Evolutionary conservation across 23 red algal genomes (phyloP).

Genomic region (Gracilaria domingensis): DNA sequence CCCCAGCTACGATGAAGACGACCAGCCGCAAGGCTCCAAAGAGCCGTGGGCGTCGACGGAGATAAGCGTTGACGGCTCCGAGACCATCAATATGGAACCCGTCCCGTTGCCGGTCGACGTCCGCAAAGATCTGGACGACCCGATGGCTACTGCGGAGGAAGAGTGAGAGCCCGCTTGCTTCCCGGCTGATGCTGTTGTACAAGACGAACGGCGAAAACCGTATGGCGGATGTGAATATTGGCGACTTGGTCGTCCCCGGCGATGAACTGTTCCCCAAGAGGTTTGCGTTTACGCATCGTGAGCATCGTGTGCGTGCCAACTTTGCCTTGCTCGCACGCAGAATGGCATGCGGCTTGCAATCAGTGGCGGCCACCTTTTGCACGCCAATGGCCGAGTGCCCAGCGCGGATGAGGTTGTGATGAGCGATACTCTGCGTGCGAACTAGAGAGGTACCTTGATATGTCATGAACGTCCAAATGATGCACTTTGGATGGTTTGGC

Average conservation of each 20-base stretch:
- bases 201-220: background rate
- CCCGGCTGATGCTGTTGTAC: constrained; percentile 8
- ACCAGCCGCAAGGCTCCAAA: background rate
- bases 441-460: no score
- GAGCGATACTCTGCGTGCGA: background rate
- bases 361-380: constrained; percentile 29
- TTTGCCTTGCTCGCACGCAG: constrained; percentile 14
- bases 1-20: background rate
- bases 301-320: background rate
- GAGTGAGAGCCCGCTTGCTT: constrained; percentile 11
- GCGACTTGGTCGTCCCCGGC: constrained; percentile 7
- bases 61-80: background rate
- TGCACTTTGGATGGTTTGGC: no score
- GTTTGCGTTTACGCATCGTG: constrained; percentile 36
- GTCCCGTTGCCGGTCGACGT: background rate
- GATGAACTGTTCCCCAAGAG: background rate
- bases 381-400: background rate
- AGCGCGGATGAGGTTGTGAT: background rate
- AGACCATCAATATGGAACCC: background rate
- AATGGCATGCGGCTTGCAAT: constrained; percentile 23
- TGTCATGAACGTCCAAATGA: no score
- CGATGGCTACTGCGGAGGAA: background rate
- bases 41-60: background rate
- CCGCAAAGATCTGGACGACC: background rate
- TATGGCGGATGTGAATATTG: constrained; percentile 10